A percentile compares a stretch with the other conserved stretches of the same genome.
Evolutionary conservation across 257 asterid genomes (phyloP).

Genomic region (Gentiana straminea): DNA sequence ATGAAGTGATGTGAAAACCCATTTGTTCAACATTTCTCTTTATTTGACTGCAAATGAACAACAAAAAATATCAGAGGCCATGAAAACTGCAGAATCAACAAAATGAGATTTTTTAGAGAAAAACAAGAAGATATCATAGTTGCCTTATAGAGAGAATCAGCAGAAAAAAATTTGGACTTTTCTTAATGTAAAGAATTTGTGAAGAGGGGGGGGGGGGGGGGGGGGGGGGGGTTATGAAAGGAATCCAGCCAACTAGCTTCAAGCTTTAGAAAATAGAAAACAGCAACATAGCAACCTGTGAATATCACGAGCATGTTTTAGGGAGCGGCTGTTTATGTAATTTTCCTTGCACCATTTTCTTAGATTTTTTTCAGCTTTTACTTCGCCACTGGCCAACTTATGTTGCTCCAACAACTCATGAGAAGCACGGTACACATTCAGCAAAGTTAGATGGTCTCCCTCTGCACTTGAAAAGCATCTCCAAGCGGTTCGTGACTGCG

Average conservation of each 20-base stretch:
- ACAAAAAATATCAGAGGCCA: constrained; percentile 11
- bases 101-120: background rate
- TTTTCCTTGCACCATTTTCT: constrained; percentile 95
- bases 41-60: constrained; percentile 58
- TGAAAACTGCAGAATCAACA: background rate
- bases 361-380: constrained; percentile 71
- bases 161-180: background rate
- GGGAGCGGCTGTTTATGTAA: constrained; percentile 78
- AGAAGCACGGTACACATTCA: constrained; percentile 69
- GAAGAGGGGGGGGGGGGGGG: too few species aligned
- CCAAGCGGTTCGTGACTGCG: constrained; percentile 71
- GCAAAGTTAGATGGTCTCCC: constrained; percentile 89
- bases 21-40: constrained; percentile 63
- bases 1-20: constrained; percentile 62
- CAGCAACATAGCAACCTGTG: constrained; percentile 48
- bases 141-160: background rate
- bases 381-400: constrained; percentile 33
- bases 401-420: constrained; percentile 62
- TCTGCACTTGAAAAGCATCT: constrained; percentile 73
- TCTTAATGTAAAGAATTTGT: too few species aligned
- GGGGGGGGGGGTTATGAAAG: too few species aligned
- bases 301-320: constrained; percentile 83
- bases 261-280: background rate
- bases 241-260: background rate
- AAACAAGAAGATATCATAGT: background rate